These are phyloP conservation scores for Litchi chinensis DNA, from an alignment of 345 rosid species.

Conservation along the genomic window DNA sequence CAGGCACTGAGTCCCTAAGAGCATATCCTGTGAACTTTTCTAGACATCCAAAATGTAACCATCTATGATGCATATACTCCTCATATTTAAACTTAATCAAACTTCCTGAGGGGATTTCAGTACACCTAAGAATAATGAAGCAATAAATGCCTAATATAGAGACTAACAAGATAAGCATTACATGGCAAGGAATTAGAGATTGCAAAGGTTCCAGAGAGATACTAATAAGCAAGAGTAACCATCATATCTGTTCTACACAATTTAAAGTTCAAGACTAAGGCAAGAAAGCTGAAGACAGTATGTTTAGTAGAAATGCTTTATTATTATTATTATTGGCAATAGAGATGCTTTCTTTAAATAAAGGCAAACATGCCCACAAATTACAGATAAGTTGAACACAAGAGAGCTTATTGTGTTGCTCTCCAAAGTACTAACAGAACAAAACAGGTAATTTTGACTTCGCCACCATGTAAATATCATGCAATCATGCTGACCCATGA, in stretches of 20 bases:
- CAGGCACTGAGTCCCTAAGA: not conserved
- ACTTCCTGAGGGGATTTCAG: not conserved
- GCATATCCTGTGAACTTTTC: not conserved
- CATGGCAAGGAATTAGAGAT: not conserved
- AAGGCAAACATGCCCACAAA: not conserved
- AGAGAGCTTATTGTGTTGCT: not conserved
- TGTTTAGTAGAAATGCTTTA: not conserved
- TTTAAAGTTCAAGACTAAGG: not conserved
- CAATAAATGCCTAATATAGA: not conserved
- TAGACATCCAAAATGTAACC: not conserved
- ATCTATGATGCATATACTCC: not conserved
- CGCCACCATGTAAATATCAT: not conserved
- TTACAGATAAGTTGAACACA: not conserved
- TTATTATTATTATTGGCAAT: too few relatives aligned
- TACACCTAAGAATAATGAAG: not conserved
- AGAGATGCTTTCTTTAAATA: not conserved
- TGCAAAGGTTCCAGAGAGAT: not conserved
- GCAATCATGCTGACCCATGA: too few relatives aligned
- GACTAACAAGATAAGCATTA: not conserved
- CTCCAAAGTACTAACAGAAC: not conserved
- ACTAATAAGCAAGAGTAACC: not conserved
- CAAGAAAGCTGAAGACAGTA: not conserved
- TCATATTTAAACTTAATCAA: not conserved
- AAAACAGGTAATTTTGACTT: not conserved
- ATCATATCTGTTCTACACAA: not conserved